Evolutionary conservation across 345 rosid species (phyloP).

Genomic region (Camelina neglecta): DNA sequence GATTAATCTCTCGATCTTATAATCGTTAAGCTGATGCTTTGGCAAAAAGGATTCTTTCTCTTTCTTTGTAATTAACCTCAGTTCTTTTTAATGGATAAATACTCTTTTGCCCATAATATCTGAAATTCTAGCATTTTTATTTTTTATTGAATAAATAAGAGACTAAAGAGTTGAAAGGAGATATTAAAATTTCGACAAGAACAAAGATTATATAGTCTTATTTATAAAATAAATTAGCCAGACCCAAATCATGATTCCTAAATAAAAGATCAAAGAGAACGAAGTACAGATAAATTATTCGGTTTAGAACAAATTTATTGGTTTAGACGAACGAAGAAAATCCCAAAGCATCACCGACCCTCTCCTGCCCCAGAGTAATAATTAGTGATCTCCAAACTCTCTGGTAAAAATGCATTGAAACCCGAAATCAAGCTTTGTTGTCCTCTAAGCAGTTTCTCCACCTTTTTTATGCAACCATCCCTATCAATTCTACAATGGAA

Average conservation of each 20-base stretch:
- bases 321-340: neutral
- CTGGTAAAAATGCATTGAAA: constrained; percentile 21
- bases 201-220: neutral
- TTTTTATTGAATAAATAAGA: too few relatives aligned
- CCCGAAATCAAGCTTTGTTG: neutral
- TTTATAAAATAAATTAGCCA: neutral
- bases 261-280: neutral
- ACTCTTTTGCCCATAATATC: too few relatives aligned
- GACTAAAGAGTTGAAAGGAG: too few relatives aligned
- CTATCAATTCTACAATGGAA: constrained; percentile 6
- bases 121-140: too few relatives aligned
- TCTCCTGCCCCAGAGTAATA: neutral
- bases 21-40: too few relatives aligned
- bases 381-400: neutral
- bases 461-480: neutral
- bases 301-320: neutral
- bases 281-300: neutral
- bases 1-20: too few relatives aligned
- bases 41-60: too few relatives aligned
- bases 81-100: too few relatives aligned
- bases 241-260: neutral
- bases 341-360: neutral
- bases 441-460: neutral
- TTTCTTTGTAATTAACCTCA: too few relatives aligned
- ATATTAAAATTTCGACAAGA: too few relatives aligned